These are phyloP conservation scores for Dactylella cylindrospora DNA, from an alignment of 2,329 filamentous ascomycete genomes.

Conservation along the genomic window DNA sequence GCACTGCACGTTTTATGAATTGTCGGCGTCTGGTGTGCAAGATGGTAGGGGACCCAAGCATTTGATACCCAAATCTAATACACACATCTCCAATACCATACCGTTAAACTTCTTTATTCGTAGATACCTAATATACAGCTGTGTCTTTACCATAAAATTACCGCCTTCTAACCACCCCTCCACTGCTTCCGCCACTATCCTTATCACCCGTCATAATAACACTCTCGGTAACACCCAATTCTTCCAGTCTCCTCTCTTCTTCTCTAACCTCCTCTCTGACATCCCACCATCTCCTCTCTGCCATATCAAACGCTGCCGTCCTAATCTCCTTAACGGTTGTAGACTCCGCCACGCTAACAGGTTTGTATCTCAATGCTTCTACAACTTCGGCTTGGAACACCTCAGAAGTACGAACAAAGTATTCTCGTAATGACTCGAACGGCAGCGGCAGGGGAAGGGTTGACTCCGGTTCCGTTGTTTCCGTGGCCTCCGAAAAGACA, in stretches of 20 bases:
- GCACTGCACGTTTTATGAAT: too few relatives aligned
- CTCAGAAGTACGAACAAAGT: constrained; percentile 82
- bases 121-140: too few relatives aligned
- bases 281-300: constrained; percentile 99
- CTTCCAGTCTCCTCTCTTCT: constrained; percentile 94
- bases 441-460: constrained; percentile 58
- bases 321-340: constrained; percentile 87
- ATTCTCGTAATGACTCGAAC: constrained; percentile 87
- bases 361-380: constrained; percentile 58
- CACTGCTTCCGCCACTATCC: constrained; percentile 49
- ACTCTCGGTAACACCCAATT: constrained; percentile 89
- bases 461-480: constrained; percentile 46
- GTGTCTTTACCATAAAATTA: too few relatives aligned
- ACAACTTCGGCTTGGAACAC: constrained; percentile 84
- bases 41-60: too few relatives aligned
- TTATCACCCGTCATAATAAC: constrained; percentile 70
- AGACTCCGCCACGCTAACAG: constrained; percentile 61
- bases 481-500: constrained; percentile 27
- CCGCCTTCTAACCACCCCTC: constrained; percentile 51
- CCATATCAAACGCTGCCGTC: constrained; percentile 82
- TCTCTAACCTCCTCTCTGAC: constrained; percentile 88
- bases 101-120: too few relatives aligned
- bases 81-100: too few relatives aligned
- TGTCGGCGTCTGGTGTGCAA: too few relatives aligned
- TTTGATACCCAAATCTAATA: too few relatives aligned